phyloP scores from a whole-genome alignment of 2,329 filamentous ascomycete genomes.

The Chaetothyriales sp. region DNA sequence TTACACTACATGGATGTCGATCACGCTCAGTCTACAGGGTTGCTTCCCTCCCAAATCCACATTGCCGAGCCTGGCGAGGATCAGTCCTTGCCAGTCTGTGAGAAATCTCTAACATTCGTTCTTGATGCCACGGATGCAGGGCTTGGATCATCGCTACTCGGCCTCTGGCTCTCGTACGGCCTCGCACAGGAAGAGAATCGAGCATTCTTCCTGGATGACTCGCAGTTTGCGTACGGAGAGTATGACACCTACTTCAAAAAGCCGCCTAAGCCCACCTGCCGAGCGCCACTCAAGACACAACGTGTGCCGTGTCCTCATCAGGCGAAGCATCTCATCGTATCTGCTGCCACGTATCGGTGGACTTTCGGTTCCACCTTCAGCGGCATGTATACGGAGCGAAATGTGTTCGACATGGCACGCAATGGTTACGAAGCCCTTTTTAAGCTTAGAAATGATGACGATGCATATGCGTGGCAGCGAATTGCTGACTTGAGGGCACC shows the following conservation, averaged over 20 bases:
- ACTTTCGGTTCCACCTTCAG: slow-evolving; percentile 50
- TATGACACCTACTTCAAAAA: slow-evolving; percentile 60
- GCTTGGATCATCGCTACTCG: slow-evolving; percentile 61
- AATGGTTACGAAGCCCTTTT: slow-evolving; percentile 63
- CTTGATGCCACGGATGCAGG: slow-evolving; percentile 63
- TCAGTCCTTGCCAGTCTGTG: slow-evolving; percentile 41
- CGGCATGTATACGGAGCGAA: slow-evolving; percentile 42
- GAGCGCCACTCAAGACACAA: slow-evolving; percentile 57
- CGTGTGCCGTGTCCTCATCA: slow-evolving; percentile 68
- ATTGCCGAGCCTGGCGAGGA: slow-evolving; percentile 7
- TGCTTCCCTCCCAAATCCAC: slow-evolving; percentile 36
- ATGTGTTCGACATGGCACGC: slow-evolving; percentile 55
- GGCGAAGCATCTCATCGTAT: slow-evolving; percentile 61
- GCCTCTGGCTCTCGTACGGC: slow-evolving; percentile 73
- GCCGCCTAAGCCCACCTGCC: slow-evolving; percentile 47
- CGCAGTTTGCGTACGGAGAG: slow-evolving; percentile 66
- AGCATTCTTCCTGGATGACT: slow-evolving; percentile 74
- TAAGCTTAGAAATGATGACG: slow-evolving; percentile 52
- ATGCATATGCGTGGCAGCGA: slow-evolving; percentile 48
- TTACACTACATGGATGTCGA: slow-evolving; percentile 59
- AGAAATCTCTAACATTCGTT: slow-evolving; percentile 61
- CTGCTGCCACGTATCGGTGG: slow-evolving; percentile 50
- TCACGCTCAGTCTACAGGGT: slow-evolving; percentile 53
- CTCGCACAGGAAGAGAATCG: slow-evolving; percentile 60
- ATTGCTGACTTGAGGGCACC: slow-evolving; percentile 40